phyloP scores from a whole-genome alignment of 202 grass and related monocot species.

The Carex arenaria region DNA sequence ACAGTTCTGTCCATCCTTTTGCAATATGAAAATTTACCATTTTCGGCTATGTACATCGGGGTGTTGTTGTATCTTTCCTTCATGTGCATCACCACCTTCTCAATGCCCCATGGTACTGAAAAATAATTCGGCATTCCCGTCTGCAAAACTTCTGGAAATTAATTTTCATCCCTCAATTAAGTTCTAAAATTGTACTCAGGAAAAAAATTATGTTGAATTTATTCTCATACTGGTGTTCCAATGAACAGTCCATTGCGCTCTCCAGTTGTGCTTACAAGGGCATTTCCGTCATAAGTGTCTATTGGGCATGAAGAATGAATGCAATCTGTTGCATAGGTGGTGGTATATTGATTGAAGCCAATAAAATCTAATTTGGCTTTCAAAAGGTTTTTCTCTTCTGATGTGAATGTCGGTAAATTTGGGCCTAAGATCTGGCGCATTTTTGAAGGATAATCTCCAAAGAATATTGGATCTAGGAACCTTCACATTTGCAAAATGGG shows the following conservation, averaged over 20 bases:
- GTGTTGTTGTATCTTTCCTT: slow-evolving; percentile 68
- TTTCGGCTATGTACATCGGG: slow-evolving; percentile 62
- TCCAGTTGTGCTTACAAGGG: background rate
- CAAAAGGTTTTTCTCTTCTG: slow-evolving; percentile 32
- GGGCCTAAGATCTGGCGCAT: slow-evolving; percentile 43
- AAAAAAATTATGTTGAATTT: background rate
- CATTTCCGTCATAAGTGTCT: slow-evolving; percentile 28
- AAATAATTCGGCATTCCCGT: slow-evolving; percentile 23
- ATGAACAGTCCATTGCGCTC: slow-evolving; percentile 33
- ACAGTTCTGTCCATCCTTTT: background rate
- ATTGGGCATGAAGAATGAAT: slow-evolving; percentile 35
- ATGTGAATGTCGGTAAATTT: slow-evolving; percentile 46
- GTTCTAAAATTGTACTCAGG: background rate
- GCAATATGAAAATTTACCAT: slow-evolving; percentile 34
- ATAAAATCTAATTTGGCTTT: slow-evolving; percentile 54
- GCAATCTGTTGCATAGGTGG: slow-evolving; percentile 44
- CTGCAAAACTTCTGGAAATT: slow-evolving; percentile 33
- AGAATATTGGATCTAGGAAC: slow-evolving; percentile 54
- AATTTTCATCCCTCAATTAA: background rate
- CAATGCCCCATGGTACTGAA: slow-evolving; percentile 51
- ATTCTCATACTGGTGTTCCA: slow-evolving; percentile 29
- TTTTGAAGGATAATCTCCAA: slow-evolving; percentile 51
- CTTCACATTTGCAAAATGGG: slow-evolving; percentile 21
- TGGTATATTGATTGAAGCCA: slow-evolving; percentile 55
- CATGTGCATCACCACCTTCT: slow-evolving; percentile 43